Conservation (phyloP, 2,329 filamentous ascomycete genomes). For the Aspergillus spinulosporus region DNA sequence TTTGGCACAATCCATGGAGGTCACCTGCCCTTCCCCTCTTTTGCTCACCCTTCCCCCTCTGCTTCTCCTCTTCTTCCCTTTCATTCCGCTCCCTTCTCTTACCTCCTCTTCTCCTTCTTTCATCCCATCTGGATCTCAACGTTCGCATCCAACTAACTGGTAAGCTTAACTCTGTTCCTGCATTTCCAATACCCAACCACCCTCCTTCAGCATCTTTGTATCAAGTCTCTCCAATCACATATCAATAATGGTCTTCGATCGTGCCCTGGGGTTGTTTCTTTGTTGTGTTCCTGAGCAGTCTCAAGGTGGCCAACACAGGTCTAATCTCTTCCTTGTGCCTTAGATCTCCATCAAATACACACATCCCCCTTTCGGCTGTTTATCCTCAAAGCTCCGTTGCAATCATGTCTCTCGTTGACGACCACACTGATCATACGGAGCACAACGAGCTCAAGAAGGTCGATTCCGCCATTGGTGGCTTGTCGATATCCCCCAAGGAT, state of each 20-base stretch:
- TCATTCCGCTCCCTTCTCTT: slow-evolving; percentile 7
- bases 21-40: slow-evolving; percentile 32
- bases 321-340: slow-evolving; percentile 10
- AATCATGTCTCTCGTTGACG: slow-evolving; percentile 51
- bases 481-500: slow-evolving; percentile 66
- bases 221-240: neutral
- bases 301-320: neutral
- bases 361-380: neutral
- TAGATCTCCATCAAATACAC: slow-evolving; percentile 5
- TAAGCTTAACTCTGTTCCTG: slow-evolving; percentile 17
- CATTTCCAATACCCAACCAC: slow-evolving; percentile 1
- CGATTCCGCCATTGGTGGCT: slow-evolving; percentile 84
- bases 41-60: slow-evolving; percentile 11
- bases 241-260: neutral
- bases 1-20: slow-evolving; percentile 18
- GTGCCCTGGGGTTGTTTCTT: neutral
- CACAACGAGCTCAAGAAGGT: slow-evolving; percentile 73
- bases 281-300: slow-evolving; percentile 1
- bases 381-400: slow-evolving; percentile 7
- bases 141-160: slow-evolving; percentile 13
- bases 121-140: slow-evolving; percentile 14
- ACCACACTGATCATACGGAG: slow-evolving; percentile 41
- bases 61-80: slow-evolving; percentile 7
- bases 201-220: slow-evolving; percentile 2
- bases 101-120: slow-evolving; percentile 11